phyloP scores from a whole-genome alignment of 2,329 filamentous ascomycete species.

The Neopestalotiopsis clavispora region DNA sequence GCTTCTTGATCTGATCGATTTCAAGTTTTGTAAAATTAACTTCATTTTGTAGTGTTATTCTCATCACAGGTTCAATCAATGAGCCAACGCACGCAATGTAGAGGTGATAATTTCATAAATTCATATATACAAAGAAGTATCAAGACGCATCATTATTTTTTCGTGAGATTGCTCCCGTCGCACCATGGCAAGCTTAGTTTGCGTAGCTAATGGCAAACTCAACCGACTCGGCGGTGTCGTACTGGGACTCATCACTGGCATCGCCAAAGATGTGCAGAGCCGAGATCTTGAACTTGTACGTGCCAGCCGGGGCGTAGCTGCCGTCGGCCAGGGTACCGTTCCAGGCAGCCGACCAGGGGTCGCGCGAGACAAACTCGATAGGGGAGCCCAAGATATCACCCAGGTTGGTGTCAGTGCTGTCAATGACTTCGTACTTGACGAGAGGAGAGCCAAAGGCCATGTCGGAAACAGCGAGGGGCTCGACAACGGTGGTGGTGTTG shows the following conservation, averaged over 20 bases:
- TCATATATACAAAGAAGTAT: conserved; percentile 1
- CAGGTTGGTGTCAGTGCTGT: conserved; percentile 34
- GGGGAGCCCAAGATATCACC: conserved; percentile 50
- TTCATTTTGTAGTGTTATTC: no score
- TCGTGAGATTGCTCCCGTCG: neutral
- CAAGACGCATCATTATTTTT: neutral
- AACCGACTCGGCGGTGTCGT: conserved; percentile 48
- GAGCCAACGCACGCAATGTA: neutral
- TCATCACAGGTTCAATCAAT: no score
- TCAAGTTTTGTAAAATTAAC: no score
- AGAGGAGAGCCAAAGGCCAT: conserved; percentile 51
- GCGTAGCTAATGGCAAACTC: conserved; percentile 51
- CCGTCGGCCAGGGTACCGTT: conserved; percentile 53
- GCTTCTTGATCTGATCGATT: no score
- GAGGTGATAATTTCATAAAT: neutral
- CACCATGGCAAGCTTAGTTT: conserved; percentile 6
- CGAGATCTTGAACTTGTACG: conserved; percentile 54
- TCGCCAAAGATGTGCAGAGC: conserved; percentile 59
- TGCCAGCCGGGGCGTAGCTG: conserved; percentile 51
- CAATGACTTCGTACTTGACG: conserved; percentile 51
- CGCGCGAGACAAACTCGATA: conserved; percentile 37
- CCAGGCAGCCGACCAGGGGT: conserved; percentile 40
- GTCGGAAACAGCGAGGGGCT: conserved; percentile 46
- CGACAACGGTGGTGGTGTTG: conserved; percentile 29
- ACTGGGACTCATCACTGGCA: conserved; percentile 46